These are phyloP conservation scores for Otatea glauca DNA, from an alignment of 176 grass and related monocot genomes.

Conservation along the genomic window DNA sequence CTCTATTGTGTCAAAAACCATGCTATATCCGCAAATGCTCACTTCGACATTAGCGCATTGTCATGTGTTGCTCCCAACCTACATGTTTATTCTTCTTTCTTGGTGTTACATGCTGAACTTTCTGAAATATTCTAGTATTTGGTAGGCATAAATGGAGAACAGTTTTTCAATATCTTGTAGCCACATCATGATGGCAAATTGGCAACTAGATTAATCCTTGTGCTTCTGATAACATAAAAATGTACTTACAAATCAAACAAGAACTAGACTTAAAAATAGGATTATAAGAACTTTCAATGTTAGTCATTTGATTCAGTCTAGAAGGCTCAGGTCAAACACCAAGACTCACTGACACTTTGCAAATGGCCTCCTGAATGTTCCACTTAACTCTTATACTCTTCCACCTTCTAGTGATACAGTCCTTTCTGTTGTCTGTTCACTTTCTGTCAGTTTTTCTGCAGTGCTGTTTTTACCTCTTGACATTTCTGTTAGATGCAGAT, in stretches of 20 bases:
- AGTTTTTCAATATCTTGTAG: not conserved
- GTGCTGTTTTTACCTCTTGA: not conserved
- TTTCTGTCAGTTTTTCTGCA: constrained; percentile 6
- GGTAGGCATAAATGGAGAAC: not conserved
- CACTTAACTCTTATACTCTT: not conserved
- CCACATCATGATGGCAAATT: not conserved
- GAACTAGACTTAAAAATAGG: not conserved
- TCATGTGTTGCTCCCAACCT: too few relatives aligned
- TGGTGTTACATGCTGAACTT: not conserved
- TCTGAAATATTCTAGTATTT: not conserved
- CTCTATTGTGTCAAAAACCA: not conserved
- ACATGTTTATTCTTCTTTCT: not conserved
- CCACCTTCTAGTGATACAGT: not conserved
- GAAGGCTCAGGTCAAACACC: not conserved
- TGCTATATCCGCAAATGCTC: not conserved
- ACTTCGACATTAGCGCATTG: not conserved
- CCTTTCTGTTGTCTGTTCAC: not conserved
- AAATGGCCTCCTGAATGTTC: not conserved
- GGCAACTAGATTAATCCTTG: not conserved
- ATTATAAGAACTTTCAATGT: not conserved
- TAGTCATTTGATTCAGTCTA: not conserved
- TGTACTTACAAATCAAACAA: not conserved
- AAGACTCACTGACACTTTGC: not conserved
- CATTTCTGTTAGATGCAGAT: constrained; percentile 5
- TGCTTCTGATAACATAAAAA: constrained; percentile 3